Conservation (phyloP, 179 eudicot genomes). For the Spergularia azorica region DNA sequence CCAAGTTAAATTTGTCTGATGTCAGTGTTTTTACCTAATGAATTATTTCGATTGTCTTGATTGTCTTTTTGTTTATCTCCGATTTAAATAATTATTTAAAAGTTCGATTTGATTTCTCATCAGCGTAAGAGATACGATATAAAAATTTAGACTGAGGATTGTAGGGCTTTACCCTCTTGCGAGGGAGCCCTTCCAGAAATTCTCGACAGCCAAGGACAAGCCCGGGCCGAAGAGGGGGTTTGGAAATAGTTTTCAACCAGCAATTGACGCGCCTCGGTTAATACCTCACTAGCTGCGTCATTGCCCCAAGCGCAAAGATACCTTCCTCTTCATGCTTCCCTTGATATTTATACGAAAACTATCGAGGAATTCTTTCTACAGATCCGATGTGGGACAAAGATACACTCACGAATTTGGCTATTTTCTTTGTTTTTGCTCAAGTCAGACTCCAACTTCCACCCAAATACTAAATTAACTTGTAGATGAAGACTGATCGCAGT, state of each 20-base stretch:
- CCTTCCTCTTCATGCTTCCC: accelerated
- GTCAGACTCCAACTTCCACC: too few species aligned
- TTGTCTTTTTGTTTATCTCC: too few species aligned
- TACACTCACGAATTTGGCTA: neutral
- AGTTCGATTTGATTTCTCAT: too few species aligned
- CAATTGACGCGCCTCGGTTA: slow-evolving; percentile 50
- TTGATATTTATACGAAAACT: neutral
- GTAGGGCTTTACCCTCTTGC: slow-evolving; percentile 35
- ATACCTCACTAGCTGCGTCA: slow-evolving; percentile 48
- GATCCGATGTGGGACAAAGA: slow-evolving; percentile 23
- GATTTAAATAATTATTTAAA: too few species aligned
- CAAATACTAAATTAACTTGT: too few species aligned
- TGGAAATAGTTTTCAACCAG: slow-evolving; percentile 50
- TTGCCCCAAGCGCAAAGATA: slow-evolving; percentile 49
- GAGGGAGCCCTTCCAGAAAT: slow-evolving; percentile 46
- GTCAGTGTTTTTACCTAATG: too few species aligned
- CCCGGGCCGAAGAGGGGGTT: slow-evolving; percentile 43
- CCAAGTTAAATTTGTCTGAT: too few species aligned
- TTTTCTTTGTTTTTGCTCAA: neutral
- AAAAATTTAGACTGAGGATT: slow-evolving; percentile 11
- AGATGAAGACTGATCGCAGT: too few species aligned
- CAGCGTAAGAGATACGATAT: too few species aligned
- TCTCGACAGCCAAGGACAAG: slow-evolving; percentile 42
- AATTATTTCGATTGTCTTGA: too few species aligned
- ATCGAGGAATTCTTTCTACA: neutral